These are phyloP conservation scores for Styphnolobium japonicum DNA, from an alignment of 306 rosid species.

Conservation along the genomic window DNA sequence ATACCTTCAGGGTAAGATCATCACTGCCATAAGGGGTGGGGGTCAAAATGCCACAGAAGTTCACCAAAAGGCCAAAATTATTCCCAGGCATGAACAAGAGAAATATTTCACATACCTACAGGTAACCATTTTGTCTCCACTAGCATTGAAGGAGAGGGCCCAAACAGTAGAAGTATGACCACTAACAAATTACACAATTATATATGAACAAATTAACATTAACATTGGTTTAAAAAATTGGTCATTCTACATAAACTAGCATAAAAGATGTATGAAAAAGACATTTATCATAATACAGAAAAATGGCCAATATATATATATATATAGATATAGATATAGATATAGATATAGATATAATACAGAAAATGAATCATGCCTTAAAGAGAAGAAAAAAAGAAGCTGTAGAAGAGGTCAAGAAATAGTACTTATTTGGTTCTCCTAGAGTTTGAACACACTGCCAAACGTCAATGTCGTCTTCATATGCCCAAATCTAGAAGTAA, in stretches of 20 bases:
- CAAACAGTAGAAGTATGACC: slow-evolving; percentile 72
- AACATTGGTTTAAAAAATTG: not conserved
- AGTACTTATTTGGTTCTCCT: not conserved
- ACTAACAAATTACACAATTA: no score
- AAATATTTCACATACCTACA: slow-evolving; percentile 46
- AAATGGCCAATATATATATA: no score
- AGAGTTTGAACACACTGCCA: not conserved
- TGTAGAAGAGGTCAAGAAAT: not conserved
- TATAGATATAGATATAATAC: no score
- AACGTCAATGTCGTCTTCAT: not conserved
- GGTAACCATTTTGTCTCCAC: slow-evolving; percentile 70
- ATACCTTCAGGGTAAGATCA: slow-evolving; percentile 61
- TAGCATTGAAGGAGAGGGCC: slow-evolving; percentile 59
- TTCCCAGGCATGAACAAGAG: not conserved
- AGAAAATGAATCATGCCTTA: not conserved
- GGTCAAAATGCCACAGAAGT: not conserved
- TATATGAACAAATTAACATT: not conserved
- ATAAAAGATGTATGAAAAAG: not conserved
- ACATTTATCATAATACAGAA: not conserved
- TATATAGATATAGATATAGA: no score
- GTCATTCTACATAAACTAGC: not conserved
- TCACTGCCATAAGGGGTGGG: slow-evolving; percentile 40
- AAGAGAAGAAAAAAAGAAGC: not conserved
- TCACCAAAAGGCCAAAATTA: not conserved
- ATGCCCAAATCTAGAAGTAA: not conserved